These are phyloP conservation scores for Avicennia marina DNA, from an alignment of 257 asterid species.

Conservation along the genomic window DNA sequence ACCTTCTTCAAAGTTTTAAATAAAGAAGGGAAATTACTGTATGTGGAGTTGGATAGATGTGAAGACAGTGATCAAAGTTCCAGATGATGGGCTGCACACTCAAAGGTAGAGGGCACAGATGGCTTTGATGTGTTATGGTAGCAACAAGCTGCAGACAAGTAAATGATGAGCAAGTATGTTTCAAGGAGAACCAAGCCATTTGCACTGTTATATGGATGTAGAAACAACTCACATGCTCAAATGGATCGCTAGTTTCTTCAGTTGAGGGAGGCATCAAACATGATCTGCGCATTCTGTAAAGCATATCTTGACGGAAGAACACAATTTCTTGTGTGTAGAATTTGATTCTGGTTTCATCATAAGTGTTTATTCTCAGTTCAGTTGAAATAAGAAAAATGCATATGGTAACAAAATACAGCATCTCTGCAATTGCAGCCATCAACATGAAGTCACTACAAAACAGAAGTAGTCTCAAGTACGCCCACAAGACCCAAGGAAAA, in stretches of 20 bases:
- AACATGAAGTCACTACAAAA: conserved; percentile 1
- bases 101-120: conserved; percentile 94
- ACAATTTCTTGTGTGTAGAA: conserved; percentile 89
- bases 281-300: conserved; percentile 89
- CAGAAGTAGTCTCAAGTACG: conserved; percentile 2
- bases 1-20: background rate
- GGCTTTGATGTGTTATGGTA: conserved; percentile 91
- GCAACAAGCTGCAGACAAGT: conserved; percentile 75
- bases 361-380: conserved; percentile 8
- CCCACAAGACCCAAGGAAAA: conserved; percentile 7
- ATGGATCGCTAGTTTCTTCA: conserved; percentile 88
- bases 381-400: background rate
- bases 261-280: conserved; percentile 84
- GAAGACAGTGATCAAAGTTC: conserved; percentile 93
- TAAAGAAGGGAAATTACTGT: conserved; percentile 46
- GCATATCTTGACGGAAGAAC: conserved; percentile 92
- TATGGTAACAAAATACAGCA: conserved; percentile 1
- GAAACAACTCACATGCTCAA: conserved; percentile 72
- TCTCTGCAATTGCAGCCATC: background rate
- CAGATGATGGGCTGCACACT: conserved; percentile 83
- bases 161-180: conserved; percentile 9
- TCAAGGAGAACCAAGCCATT: background rate
- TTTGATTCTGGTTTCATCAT: conserved; percentile 60
- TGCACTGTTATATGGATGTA: conserved; percentile 5
- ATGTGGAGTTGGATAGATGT: conserved; percentile 89